phyloP scores from a whole-genome alignment of 1,284 basidiomycete genomes.

The Moesziomyces parantarcticus region DNA sequence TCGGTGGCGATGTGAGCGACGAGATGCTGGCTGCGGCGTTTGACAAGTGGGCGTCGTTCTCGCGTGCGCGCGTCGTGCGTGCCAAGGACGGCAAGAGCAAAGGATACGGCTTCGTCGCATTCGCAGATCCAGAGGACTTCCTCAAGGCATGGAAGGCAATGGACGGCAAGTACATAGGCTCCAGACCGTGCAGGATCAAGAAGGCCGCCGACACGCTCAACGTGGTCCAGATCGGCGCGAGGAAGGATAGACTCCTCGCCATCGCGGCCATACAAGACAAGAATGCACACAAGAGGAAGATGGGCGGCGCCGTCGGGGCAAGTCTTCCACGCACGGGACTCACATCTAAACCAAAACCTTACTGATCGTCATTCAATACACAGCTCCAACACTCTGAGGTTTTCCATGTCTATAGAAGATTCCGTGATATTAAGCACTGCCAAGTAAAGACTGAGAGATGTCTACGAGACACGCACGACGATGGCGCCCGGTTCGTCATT shows the following conservation, averaged over 20 bases:
- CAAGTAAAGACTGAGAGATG: background rate
- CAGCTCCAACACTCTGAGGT: background rate
- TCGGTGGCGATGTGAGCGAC: slow-evolving; percentile 98
- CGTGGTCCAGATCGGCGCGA: slow-evolving; percentile 58
- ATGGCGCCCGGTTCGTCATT: slow-evolving; percentile 59
- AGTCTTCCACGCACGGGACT: slow-evolving; percentile 44
- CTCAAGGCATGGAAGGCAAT: slow-evolving; percentile 99
- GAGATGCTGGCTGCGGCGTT: slow-evolving; percentile 92
- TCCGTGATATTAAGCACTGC: background rate
- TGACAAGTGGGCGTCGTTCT: slow-evolving; percentile 85
- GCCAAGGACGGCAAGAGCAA: slow-evolving; percentile 85
- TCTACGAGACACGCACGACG: slow-evolving; percentile 58
- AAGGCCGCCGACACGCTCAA: slow-evolving; percentile 61
- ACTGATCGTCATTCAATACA: too few relatives aligned
- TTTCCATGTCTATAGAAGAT: too few relatives aligned
- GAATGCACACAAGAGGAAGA: slow-evolving; percentile 52
- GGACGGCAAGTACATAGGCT: slow-evolving; percentile 78
- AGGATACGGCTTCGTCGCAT: slow-evolving; percentile 92
- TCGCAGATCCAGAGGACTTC: slow-evolving; percentile 98
- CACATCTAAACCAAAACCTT: background rate
- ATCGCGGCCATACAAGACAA: slow-evolving; percentile 56
- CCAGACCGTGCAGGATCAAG: slow-evolving; percentile 63
- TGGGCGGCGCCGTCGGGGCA: slow-evolving; percentile 65
- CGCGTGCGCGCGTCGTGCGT: slow-evolving; percentile 94
- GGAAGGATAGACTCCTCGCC: slow-evolving; percentile 64